These are phyloP conservation scores for Suhomyces bolitotheri DNA, from an alignment of 1,139 yeast genomes.

Conservation along the genomic window DNA sequence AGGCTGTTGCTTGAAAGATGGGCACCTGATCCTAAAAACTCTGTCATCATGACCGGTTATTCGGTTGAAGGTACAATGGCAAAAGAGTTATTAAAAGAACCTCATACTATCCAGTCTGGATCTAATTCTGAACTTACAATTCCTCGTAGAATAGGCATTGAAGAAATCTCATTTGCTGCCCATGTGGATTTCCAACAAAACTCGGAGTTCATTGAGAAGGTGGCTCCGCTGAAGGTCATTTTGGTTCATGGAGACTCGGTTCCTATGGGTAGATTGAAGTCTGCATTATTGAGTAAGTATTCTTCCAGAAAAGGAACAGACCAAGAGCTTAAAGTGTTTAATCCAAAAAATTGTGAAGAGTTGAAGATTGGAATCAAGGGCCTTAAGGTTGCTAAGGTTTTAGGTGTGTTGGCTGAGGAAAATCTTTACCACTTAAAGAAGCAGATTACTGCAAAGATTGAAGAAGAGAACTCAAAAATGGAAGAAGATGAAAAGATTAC, in stretches of 20 bases:
- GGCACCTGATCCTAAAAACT: constrained; percentile 95
- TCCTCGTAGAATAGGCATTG: constrained; percentile 86
- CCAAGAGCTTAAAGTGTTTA: constrained; percentile 86
- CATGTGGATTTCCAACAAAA: constrained; percentile 97
- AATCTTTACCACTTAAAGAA: constrained; percentile 37
- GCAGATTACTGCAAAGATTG: constrained; percentile 28
- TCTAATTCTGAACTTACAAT: constrained; percentile 77
- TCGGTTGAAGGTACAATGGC: constrained; percentile 99
- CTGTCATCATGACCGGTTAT: constrained; percentile 89
- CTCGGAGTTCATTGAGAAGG: constrained; percentile 83
- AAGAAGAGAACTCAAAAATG: constrained; percentile 18
- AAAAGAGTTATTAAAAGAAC: constrained; percentile 81
- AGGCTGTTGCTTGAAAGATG: constrained; percentile 88
- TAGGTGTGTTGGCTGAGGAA: constrained; percentile 71
- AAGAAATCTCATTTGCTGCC: constrained; percentile 97
- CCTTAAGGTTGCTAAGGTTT: constrained; percentile 79
- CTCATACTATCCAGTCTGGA: constrained; percentile 80
- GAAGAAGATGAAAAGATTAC: constrained; percentile 17
- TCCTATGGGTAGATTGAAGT: constrained; percentile 95
- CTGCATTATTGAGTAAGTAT: constrained; percentile 87
- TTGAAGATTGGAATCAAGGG: constrained; percentile 79
- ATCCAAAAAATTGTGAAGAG: constrained; percentile 89
- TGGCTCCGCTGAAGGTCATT: constrained; percentile 79
- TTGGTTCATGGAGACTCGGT: constrained; percentile 97
- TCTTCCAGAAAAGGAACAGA: constrained; percentile 81